Base-by-base conservation (phyloP, 2,329 filamentous ascomycete genomes). In the Orbilia quercus region DNA sequence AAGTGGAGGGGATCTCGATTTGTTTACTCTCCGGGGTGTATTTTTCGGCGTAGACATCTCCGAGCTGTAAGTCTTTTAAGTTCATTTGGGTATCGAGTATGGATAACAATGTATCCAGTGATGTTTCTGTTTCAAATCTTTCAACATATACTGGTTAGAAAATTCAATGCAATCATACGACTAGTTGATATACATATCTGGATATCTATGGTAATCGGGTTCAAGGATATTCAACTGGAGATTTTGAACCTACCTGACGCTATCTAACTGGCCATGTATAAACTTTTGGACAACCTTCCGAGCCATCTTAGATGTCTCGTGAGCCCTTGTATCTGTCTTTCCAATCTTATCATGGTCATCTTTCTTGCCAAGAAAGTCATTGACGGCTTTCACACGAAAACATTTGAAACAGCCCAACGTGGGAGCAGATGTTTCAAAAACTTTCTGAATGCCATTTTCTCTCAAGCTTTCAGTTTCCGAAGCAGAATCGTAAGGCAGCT, bases 101-200 rank as follows among this genome's bases (percentile, higher is more conserved):
- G 1, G 34, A 42, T 9, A 2, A 4, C 11, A 67, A 36, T 2
- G 55, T 54, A 55, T n/a, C 25, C 18, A 55, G 4, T 4, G 55
- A 69, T n/a, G 55, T 60, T 25, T 45, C 25, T 1, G n/a, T 45
- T 22, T 31, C 47, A 42, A 69, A 66, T 25, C 62, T 66, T 25
- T 16, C 0, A 18, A 28, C 28, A 36, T 14, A 28, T 25, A 25
- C 22, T 12, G 2, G 48, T 34, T 4, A 51, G n/a, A 55, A 40
- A 22, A 2, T 31, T 9, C 11, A 6, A 18, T 31, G 22, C 38
- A 28, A n/a, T 20, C 6, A 44, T 40, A 9, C 7, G 12, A 40
- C 28, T n/a, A 16, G 14, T 40, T 34, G 31, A 6, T 6, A 34
- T 6, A 6, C 6, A 34, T 6, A 12, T 34, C 31, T 34, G 6